These are phyloP conservation scores for Mucor indicus DNA, from an alignment of 371 early-diverging fungal species.

Conservation along the genomic window DNA sequence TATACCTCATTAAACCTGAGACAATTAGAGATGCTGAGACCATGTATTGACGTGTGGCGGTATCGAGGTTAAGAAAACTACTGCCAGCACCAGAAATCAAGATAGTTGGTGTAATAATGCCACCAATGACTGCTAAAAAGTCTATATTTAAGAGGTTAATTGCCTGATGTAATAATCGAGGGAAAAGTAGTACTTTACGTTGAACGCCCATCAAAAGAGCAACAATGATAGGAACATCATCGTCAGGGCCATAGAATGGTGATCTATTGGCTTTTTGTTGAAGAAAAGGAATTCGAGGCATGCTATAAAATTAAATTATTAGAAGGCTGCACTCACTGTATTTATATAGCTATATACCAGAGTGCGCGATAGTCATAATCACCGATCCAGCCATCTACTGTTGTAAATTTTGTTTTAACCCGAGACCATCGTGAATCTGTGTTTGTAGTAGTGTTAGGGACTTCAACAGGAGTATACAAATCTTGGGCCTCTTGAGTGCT, in stretches of 20 bases:
- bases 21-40: conserved; percentile 50
- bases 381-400: conserved; percentile 31
- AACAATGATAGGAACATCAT: conserved; percentile 14
- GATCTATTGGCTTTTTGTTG: conserved; percentile 10
- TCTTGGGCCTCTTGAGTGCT: background rate
- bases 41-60: conserved; percentile 46
- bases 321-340: background rate
- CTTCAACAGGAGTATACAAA: conserved; percentile 2
- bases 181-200: too few species aligned
- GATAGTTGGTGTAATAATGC: conserved; percentile 48
- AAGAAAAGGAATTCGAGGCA: conserved; percentile 17
- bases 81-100: conserved; percentile 47
- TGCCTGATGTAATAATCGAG: too few species aligned
- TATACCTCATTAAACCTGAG: conserved; percentile 31
- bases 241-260: conserved; percentile 19
- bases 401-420: conserved; percentile 5
- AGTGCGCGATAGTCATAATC: conserved; percentile 19
- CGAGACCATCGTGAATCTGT: too few species aligned
- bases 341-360: conserved; percentile 2
- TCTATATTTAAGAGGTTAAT: too few species aligned
- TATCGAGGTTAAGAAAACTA: conserved; percentile 44
- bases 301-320: background rate
- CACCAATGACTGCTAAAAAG: conserved; percentile 50
- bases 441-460: conserved; percentile 2
- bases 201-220: conserved; percentile 15